Base-by-base conservation (phyloP, 1,284 basidiomycete genomes). In the Inonotus obliquus region DNA sequence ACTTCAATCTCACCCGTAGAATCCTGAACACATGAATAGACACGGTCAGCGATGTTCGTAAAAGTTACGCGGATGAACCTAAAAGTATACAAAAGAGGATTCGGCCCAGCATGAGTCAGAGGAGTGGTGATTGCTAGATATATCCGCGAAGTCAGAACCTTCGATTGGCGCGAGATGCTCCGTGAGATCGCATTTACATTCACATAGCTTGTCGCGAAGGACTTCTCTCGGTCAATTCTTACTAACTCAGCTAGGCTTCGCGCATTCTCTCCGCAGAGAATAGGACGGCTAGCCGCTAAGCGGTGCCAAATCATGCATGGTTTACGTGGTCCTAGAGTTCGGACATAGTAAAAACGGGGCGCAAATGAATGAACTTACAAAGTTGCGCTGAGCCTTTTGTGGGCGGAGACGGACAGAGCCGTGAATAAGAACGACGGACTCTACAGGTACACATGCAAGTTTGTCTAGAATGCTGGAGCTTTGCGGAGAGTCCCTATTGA, bases 1-100 rank as follows among this genome's bases (percentile, higher is more conserved):
- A 97, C 82, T 75, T 97, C 94, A 66, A 96, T 81, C 59, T 88
- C 81, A 37, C 93, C 93, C 23, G 86, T 82, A 56, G 77, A 73
- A 57, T 78, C 80, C 84, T 87, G n/a, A 72, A 59, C 63, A 63
- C 63, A 19, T 62, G 35, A 61, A 47, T 57, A 57, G 45, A 47
- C n/a, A n/a, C 7, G 32, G 29, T 52, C 35, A 52, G 17, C 14
- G 35, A 9, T 52, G 19, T 27, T 23, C 51, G 21, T 44, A 23
- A 54, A n/a, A 54, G 53, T 11, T 54, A 45, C 44, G 44, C 29
- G 25, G 27, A 41, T 7, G 23, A 32, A 57, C 39, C 35, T 13
- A 17, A 47, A 57, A 35, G 7, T 41, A 41, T 27, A 10, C 44
- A 35, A 19, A n/a, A 35, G 27, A 47, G n/a, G 11, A 41, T 19